A percentile compares a stretch with the other conserved stretches of the same genome.
phyloP scores from a whole-genome alignment of 2,329 filamentous ascomycete genomes.

The Blumeria graminis region DNA sequence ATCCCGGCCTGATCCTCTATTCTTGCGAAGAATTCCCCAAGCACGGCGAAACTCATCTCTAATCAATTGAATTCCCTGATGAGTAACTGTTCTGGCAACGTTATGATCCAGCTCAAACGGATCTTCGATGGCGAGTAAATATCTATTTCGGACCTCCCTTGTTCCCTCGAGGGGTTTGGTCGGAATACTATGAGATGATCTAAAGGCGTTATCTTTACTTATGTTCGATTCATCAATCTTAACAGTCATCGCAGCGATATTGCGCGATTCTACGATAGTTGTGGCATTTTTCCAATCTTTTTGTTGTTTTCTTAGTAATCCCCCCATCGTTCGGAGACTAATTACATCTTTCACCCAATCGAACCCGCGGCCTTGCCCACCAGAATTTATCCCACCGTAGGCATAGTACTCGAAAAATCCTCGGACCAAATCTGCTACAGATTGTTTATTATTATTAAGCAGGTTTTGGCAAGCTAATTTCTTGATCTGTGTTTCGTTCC shows the following conservation, averaged over 20 bases:
- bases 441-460: conserved; percentile 44
- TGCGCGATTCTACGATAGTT: conserved; percentile 27
- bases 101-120: conserved; percentile 79
- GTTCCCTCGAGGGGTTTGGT: conserved; percentile 10
- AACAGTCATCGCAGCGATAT: conserved; percentile 11
- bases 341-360: conserved; percentile 62
- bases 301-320: conserved; percentile 44
- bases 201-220: conserved; percentile 3
- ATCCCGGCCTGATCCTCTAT: conserved; percentile 18
- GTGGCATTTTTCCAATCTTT: conserved; percentile 80
- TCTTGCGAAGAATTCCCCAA: conserved; percentile 40
- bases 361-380: conserved; percentile 28
- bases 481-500: conserved; percentile 45
- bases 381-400: conserved; percentile 19
- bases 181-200: background rate
- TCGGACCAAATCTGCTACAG: conserved; percentile 44
- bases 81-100: conserved; percentile 64
- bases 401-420: conserved; percentile 83
- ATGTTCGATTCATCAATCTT: background rate
- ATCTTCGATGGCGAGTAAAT: conserved; percentile 75
- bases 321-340: conserved; percentile 47
- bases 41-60: conserved; percentile 66
- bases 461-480: conserved; percentile 30
- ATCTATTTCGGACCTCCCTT: conserved; percentile 55
- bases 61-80: conserved; percentile 59